phyloP scores from a whole-genome alignment of 768 basidiomycete genomes.

The Dendrothele bispora region DNA sequence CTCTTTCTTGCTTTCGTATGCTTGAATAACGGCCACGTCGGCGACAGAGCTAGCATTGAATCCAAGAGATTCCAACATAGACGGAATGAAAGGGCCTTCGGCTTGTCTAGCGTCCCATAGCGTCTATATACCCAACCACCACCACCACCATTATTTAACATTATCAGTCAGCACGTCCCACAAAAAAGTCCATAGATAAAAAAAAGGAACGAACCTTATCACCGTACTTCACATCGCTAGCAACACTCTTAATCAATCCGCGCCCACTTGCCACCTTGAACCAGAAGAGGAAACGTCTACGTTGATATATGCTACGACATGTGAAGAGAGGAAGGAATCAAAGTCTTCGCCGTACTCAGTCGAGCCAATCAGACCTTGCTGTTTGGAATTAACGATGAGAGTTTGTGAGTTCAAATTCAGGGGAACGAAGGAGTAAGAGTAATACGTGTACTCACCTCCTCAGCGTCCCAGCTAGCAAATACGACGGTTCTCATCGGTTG shows the following conservation, averaged over 20 bases:
- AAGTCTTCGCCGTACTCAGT: slow-evolving; percentile 97
- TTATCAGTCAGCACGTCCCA: too few species aligned
- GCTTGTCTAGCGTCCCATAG: slow-evolving; percentile 81
- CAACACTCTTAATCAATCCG: too few species aligned
- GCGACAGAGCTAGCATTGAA: slow-evolving; percentile 33
- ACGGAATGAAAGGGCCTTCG: slow-evolving; percentile 47
- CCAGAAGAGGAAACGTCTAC: slow-evolving; percentile 68
- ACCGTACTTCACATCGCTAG: too few species aligned
- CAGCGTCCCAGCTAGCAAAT: slow-evolving; percentile 81
- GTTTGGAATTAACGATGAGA: background rate
- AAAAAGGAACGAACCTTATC: too few species aligned
- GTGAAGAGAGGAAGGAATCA: slow-evolving; percentile 69
- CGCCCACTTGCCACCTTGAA: slow-evolving; percentile 52
- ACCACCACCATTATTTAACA: too few species aligned
- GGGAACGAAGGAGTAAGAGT: background rate
- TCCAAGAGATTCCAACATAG: slow-evolving; percentile 33
- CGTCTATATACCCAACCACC: too few species aligned
- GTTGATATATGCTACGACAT: slow-evolving; percentile 88
- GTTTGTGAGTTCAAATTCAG: background rate
- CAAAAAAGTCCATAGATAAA: too few species aligned
- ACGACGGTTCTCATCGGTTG: slow-evolving; percentile 70
- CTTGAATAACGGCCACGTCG: slow-evolving; percentile 42
- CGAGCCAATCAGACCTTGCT: slow-evolving; percentile 76
- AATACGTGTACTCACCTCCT: slow-evolving; percentile 42
- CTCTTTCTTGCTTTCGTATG: slow-evolving; percentile 35